Base-by-base conservation (phyloP, 805 yeast species). In the Lachancea dasiensis region DNA sequence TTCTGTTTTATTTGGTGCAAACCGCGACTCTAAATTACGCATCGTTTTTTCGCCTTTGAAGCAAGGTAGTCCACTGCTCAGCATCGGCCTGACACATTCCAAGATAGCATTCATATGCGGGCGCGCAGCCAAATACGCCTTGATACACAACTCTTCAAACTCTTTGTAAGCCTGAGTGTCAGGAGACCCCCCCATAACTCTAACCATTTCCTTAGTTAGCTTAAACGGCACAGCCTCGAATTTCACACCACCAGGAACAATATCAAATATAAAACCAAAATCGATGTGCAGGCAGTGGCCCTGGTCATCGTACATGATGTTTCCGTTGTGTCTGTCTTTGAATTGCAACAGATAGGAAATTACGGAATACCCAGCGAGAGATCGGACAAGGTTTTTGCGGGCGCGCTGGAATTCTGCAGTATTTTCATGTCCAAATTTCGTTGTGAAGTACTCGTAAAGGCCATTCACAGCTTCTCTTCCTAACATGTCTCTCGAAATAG, bases 401-500 rank as follows among this genome's bases (percentile, higher is more conserved):
- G 98, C 97, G 45, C 74, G 73, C 60, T 92, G 98, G 64, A 81
- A 92, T 49, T 81, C 94, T 41, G 83, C 77, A 2, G 95, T 79
- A 40, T 80, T 79, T 51, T 90, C 97, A n/a, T 92, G 89, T 4
- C 98, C 98, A 64, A 86, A 87, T 58, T 89, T 92, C 45, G 92
- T 79, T 30, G 79, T 77, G 63, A 81, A 92, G 64, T 90, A 92
- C 55, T 90, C 96, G 56, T 86, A 87, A 39, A 92, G 69, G 2
- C 97, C 98, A 61, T 92, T 92, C 19, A 92, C 98, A 1, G 98
- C 98, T 57, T 92, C 99, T 54, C 99, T 77, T 28, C 99, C 99
- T 36, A 92, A 72, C 97, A 92, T 90, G 64, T 92, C 99, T 65
- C 99, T 78, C 29, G 96, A 86, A 19, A 86, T 81, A 5, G 97